Evolutionary conservation across 176 grass and related monocot genomes (phyloP).

Genomic region (Chrysopogon serrulatus): DNA sequence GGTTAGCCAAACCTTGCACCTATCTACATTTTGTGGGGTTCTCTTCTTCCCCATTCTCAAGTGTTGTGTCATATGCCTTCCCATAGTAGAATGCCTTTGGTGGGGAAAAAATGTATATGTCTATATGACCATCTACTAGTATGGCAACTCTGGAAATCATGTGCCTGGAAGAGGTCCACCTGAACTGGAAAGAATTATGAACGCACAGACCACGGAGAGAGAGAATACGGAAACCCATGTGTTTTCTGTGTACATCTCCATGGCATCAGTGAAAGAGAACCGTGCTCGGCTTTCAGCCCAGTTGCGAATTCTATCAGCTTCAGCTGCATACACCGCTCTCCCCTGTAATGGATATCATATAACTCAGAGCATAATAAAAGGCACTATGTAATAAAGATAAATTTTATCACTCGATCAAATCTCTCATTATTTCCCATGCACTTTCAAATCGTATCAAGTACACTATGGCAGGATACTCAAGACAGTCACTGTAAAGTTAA

Average conservation of each 20-base stretch:
- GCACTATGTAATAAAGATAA: neutral
- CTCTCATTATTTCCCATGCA: neutral
- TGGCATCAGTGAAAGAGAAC: conserved; percentile 95
- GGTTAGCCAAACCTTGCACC: conserved; percentile 14
- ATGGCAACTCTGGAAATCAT: conserved; percentile 18
- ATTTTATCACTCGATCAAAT: neutral
- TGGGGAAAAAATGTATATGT: neutral
- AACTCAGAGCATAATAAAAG: neutral
- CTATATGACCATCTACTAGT: neutral
- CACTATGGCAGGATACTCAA: neutral
- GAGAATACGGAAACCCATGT: conserved; percentile 99
- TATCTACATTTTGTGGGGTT: conserved; percentile 16
- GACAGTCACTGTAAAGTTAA: neutral
- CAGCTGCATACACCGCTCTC: conserved; percentile 85
- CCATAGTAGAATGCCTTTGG: neutral
- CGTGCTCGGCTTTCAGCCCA: conserved; percentile 93
- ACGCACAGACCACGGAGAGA: conserved; percentile 93
- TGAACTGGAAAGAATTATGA: conserved; percentile 95
- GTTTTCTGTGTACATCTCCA: conserved; percentile 97
- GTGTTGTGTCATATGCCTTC: neutral
- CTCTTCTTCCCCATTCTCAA: conserved; percentile 4
- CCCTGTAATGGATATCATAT: conserved; percentile 48
- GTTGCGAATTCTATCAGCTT: conserved; percentile 93
- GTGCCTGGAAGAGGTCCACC: conserved; percentile 71
- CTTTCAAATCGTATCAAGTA: neutral